These are phyloP conservation scores for Colletotrichum cordylinicola DNA, from an alignment of 2,329 filamentous ascomycete genomes.

Conservation along the genomic window DNA sequence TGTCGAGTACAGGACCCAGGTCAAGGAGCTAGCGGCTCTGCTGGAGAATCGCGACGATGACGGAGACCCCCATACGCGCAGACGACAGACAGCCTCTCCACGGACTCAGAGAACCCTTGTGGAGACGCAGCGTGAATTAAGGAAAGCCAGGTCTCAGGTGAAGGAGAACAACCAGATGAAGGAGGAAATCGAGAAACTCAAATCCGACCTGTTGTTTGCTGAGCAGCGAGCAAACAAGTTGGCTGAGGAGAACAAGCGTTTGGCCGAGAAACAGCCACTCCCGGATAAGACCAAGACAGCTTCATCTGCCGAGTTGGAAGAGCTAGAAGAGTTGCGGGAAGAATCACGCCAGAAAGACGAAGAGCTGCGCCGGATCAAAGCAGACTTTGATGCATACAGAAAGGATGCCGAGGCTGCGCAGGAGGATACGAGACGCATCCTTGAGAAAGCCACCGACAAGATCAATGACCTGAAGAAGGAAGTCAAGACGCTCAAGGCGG, in stretches of 20 bases:
- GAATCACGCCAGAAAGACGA: slow-evolving; percentile 52
- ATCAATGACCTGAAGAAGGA: slow-evolving; percentile 62
- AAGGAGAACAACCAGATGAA: slow-evolving; percentile 57
- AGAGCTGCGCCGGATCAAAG: slow-evolving; percentile 52
- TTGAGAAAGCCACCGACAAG: slow-evolving; percentile 62
- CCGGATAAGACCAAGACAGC: not conserved
- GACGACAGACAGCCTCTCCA: slow-evolving; percentile 49
- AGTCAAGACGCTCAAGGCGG: slow-evolving; percentile 49
- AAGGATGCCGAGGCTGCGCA: slow-evolving; percentile 58
- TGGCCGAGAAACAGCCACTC: slow-evolving; percentile 25
- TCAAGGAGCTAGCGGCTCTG: slow-evolving; percentile 62
- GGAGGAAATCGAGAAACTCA: slow-evolving; percentile 58
- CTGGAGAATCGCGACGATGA: slow-evolving; percentile 48
- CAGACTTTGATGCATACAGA: slow-evolving; percentile 60
- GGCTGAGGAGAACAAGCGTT: slow-evolving; percentile 39
- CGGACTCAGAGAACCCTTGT: slow-evolving; percentile 56
- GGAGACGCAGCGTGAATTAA: slow-evolving; percentile 60
- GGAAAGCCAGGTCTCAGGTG: slow-evolving; percentile 58
- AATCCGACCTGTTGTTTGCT: slow-evolving; percentile 52
- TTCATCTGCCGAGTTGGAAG: slow-evolving; percentile 20
- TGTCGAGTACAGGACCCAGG: slow-evolving; percentile 62
- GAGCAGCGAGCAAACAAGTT: slow-evolving; percentile 48
- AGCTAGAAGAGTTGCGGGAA: slow-evolving; percentile 38
- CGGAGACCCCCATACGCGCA: slow-evolving; percentile 33
- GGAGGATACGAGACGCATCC: slow-evolving; percentile 59